Conservation (phyloP, 768 basidiomycete species). For the Trametes punicea region DNA sequence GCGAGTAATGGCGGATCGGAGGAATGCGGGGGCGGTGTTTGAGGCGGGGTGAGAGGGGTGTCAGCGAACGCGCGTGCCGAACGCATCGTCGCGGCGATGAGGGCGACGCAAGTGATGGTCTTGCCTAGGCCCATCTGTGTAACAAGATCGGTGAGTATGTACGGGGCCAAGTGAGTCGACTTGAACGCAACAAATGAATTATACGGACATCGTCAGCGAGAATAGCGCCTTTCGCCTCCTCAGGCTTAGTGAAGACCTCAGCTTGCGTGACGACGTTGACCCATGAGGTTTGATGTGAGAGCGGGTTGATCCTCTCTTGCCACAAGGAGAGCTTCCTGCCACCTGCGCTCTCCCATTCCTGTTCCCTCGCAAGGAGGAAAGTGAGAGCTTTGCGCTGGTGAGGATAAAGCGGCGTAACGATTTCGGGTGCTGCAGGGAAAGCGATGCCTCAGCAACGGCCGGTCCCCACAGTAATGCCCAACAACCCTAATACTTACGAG, state of each 20-base stretch:
- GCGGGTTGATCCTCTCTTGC: constrained; percentile 53
- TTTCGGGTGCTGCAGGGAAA: constrained; percentile 48
- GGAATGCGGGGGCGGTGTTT: constrained; percentile 31
- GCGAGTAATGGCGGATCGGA: constrained; percentile 37
- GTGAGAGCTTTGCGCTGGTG: constrained; percentile 98
- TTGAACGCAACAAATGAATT: background rate
- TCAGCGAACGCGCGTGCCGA: constrained; percentile 66
- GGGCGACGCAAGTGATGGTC: constrained; percentile 91
- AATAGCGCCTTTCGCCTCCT: constrained; percentile 81
- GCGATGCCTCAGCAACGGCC: background rate
- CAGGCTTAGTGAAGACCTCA: constrained; percentile 63
- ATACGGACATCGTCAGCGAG: constrained; percentile 91
- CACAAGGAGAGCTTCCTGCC: constrained; percentile 72
- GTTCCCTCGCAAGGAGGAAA: constrained; percentile 87
- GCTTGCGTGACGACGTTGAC: constrained; percentile 81
- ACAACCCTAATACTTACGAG: constrained; percentile 68
- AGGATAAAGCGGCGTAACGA: constrained; percentile 87
- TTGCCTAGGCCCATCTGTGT: constrained; percentile 98
- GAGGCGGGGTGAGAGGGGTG: constrained; percentile 46
- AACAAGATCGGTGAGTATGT: constrained; percentile 34
- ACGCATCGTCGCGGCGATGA: constrained; percentile 81
- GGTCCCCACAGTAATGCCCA: no score
- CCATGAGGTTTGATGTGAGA: constrained; percentile 57
- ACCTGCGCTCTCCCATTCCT: constrained; percentile 51
- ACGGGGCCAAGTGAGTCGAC: constrained; percentile 7